Evolutionary conservation across 805 yeast genomes (phyloP).

Genomic region (Saccharomyces paradoxus): DNA sequence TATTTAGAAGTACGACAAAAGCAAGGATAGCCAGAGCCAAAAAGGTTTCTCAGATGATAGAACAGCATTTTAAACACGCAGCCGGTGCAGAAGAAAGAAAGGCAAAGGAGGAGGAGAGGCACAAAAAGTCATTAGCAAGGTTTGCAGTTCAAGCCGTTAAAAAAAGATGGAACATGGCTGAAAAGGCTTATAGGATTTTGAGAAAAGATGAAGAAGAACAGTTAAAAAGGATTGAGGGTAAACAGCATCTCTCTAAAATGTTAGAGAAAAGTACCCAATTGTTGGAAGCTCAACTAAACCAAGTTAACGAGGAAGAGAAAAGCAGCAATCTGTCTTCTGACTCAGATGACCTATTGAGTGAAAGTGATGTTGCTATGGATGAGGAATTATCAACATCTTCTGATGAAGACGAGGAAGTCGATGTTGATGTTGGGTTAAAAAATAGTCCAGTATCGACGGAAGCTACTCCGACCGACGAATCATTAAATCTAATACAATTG

Average conservation of each 20-base stretch:
- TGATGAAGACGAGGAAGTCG: slow-evolving; percentile 17
- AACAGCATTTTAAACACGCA: slow-evolving; percentile 74
- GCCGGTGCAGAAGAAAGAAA: slow-evolving; percentile 84
- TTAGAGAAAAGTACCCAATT: slow-evolving; percentile 85
- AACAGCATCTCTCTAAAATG: slow-evolving; percentile 79
- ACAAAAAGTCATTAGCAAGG: slow-evolving; percentile 63
- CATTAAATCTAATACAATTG: slow-evolving; percentile 39
- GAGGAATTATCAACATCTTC: neutral
- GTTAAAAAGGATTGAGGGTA: slow-evolving; percentile 69
- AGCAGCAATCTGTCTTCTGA: neutral
- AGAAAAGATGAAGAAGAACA: slow-evolving; percentile 76
- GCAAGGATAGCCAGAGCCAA: slow-evolving; percentile 60
- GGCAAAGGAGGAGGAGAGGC: slow-evolving; percentile 65
- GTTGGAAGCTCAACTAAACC: slow-evolving; percentile 71
- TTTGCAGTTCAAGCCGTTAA: slow-evolving; percentile 76
- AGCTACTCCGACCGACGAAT: slow-evolving; percentile 8
- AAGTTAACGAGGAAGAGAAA: slow-evolving; percentile 15
- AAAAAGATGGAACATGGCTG: slow-evolving; percentile 86
- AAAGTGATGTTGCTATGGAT: slow-evolving; percentile 2
- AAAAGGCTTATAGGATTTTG: slow-evolving; percentile 63
- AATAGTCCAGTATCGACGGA: slow-evolving; percentile 26
- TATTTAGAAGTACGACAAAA: slow-evolving; percentile 57
- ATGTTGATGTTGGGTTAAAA: slow-evolving; percentile 5
- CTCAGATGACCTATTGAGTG: slow-evolving; percentile 15
- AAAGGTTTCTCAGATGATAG: slow-evolving; percentile 74